Evolutionary conservation across 805 yeast genomes (phyloP).

Genomic region (Candida succiphila): DNA sequence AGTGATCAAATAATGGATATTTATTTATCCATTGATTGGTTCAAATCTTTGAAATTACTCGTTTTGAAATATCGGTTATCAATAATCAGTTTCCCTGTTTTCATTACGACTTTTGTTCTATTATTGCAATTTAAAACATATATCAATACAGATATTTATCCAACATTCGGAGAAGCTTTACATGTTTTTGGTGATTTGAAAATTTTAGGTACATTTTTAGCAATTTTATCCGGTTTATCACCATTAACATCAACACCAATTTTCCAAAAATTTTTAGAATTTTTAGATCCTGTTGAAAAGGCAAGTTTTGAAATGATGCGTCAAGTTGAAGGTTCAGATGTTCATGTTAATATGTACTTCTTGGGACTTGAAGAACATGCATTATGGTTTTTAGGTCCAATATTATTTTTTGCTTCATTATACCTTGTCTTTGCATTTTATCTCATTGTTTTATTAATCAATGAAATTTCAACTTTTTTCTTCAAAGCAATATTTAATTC

Average conservation of each 20-base stretch:
- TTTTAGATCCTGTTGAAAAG: constrained; percentile 44
- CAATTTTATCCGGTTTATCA: constrained; percentile 26
- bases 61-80: constrained; percentile 73
- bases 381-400: constrained; percentile 49
- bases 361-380: constrained; percentile 55
- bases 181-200: constrained; percentile 22
- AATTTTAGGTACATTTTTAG: constrained; percentile 16
- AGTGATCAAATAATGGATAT: constrained; percentile 28
- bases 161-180: constrained; percentile 38
- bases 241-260: constrained; percentile 23
- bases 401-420: constrained; percentile 38
- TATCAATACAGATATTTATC: constrained; percentile 26
- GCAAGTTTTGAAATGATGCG: constrained; percentile 35
- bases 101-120: constrained; percentile 41
- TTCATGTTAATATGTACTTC: constrained; percentile 44
- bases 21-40: constrained; percentile 37
- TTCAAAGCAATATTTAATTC: not conserved
- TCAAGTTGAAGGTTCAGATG: constrained; percentile 24
- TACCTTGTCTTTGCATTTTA: constrained; percentile 31
- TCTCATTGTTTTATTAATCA: not conserved
- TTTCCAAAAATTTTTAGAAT: constrained; percentile 29
- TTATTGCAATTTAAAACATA: constrained; percentile 44
- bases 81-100: constrained; percentile 59
- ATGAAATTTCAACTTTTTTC: not conserved
- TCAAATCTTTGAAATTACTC: constrained; percentile 54